Conservation (phyloP, 2,329 filamentous ascomycete species). For the Elsinoe australis region DNA sequence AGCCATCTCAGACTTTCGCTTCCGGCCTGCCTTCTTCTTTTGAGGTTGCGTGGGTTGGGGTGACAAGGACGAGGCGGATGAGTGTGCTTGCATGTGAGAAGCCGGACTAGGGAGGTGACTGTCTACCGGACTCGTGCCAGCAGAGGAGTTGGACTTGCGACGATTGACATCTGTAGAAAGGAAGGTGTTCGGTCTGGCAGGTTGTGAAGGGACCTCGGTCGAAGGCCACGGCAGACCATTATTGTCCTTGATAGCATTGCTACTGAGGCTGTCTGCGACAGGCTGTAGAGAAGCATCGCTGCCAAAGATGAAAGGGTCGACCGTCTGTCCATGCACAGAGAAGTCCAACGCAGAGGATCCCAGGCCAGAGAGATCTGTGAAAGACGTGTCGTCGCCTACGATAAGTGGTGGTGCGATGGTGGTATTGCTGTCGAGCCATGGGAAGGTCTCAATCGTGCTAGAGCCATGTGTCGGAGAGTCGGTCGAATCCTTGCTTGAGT, state of each 20-base stretch:
- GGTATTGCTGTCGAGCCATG: slow-evolving; percentile 23
- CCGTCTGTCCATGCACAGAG: slow-evolving; percentile 18
- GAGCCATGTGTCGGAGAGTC: slow-evolving; percentile 30
- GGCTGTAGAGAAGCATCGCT: slow-evolving; percentile 15
- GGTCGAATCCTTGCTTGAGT: slow-evolving; percentile 29
- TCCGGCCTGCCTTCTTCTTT: slow-evolving; percentile 31
- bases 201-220: slow-evolving; percentile 13
- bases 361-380: slow-evolving; percentile 25
- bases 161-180: neutral
- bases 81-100: slow-evolving; percentile 25
- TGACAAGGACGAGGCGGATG: slow-evolving; percentile 28
- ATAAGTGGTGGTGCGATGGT: slow-evolving; percentile 29
- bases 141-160: slow-evolving; percentile 6
- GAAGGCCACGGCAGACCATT: slow-evolving; percentile 14
- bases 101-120: slow-evolving; percentile 28
- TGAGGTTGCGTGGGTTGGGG: slow-evolving; percentile 24
- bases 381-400: slow-evolving; percentile 28
- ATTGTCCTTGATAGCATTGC: slow-evolving; percentile 23
- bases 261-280: slow-evolving; percentile 20
- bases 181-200: slow-evolving; percentile 9
- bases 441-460: slow-evolving; percentile 22
- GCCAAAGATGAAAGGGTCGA: slow-evolving; percentile 20
- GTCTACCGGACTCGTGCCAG: slow-evolving; percentile 19
- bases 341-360: slow-evolving; percentile 27
- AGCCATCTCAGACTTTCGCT: slow-evolving; percentile 30